phyloP scores from a whole-genome alignment of 352 stramenopile genomes.

The Phytopythium helicoides region DNA sequence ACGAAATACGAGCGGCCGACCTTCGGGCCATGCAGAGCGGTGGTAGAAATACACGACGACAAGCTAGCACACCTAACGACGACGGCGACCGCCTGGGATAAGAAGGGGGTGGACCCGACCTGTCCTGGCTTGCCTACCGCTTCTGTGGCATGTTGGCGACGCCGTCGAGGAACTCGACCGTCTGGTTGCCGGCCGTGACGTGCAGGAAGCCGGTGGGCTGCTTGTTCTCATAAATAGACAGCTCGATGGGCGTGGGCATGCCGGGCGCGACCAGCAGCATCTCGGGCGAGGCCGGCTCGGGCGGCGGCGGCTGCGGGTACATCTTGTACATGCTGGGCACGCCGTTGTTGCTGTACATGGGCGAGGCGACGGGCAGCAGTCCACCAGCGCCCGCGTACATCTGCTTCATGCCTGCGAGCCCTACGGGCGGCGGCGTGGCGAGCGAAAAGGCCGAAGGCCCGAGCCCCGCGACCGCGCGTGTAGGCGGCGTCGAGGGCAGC shows the following conservation, averaged over 20 bases:
- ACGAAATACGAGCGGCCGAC: not conserved
- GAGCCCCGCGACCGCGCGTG: conserved; percentile 9
- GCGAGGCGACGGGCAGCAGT: not conserved
- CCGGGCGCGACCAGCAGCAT: conserved; percentile 66
- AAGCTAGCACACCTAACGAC: conserved; percentile 4
- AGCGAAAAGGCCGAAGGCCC: conserved; percentile 8
- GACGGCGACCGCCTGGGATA: not conserved
- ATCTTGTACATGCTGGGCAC: conserved; percentile 37
- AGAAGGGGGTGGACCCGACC: not conserved
- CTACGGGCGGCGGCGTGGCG: conserved; percentile 34
- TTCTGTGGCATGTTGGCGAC: conserved; percentile 83
- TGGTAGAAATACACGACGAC: conserved; percentile 4
- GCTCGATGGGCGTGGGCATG: conserved; percentile 65
- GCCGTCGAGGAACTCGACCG: conserved; percentile 77
- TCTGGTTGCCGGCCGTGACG: conserved; percentile 80
- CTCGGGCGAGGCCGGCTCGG: conserved; percentile 41
- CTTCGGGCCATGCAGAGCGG: not conserved
- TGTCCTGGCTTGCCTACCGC: conserved; percentile 57
- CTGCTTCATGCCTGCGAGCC: conserved; percentile 26
- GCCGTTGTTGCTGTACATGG: conserved; percentile 25
- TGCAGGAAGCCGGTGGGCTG: conserved; percentile 78
- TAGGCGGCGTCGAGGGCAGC: conserved; percentile 24
- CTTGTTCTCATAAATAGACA: conserved; percentile 87
- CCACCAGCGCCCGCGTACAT: conserved; percentile 18
- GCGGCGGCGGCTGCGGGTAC: conserved; percentile 47